These are phyloP conservation scores for Phytopythium aichiense DNA, from an alignment of 352 stramenopile species.

Conservation along the genomic window DNA sequence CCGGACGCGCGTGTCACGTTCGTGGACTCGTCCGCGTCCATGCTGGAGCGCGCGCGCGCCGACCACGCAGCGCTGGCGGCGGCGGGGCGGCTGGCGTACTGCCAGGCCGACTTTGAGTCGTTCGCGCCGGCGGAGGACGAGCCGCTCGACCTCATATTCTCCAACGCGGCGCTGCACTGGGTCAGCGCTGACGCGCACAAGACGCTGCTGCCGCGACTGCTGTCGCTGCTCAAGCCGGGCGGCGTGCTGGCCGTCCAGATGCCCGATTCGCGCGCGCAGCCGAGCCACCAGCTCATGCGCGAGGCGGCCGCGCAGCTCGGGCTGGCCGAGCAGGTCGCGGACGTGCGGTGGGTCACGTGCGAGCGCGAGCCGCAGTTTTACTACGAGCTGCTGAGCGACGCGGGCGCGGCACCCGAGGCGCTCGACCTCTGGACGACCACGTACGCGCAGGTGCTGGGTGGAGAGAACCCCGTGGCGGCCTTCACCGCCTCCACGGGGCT, in stretches of 20 bases:
- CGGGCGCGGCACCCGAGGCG: slow-evolving; percentile 10
- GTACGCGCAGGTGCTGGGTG: slow-evolving; percentile 59
- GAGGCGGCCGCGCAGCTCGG: slow-evolving; percentile 42
- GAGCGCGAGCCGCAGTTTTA: slow-evolving; percentile 60
- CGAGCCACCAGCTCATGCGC: slow-evolving; percentile 58
- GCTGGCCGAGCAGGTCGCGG: slow-evolving; percentile 26
- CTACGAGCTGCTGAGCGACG: slow-evolving; percentile 55
- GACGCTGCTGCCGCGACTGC: slow-evolving; percentile 40
- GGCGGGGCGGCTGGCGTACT: slow-evolving; percentile 28
- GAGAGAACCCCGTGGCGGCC: slow-evolving; percentile 63
- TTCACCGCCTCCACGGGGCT: slow-evolving; percentile 62
- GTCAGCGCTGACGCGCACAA: slow-evolving; percentile 44
- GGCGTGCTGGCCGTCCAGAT: slow-evolving; percentile 71
- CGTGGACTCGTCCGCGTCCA: slow-evolving; percentile 56
- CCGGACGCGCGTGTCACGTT: slow-evolving; percentile 44
- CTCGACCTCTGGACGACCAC: slow-evolving; percentile 66
- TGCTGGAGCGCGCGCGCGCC: slow-evolving; percentile 40
- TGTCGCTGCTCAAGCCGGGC: slow-evolving; percentile 60
- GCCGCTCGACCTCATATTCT: slow-evolving; percentile 66
- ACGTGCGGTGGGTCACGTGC: slow-evolving; percentile 66
- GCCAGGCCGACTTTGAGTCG: slow-evolving; percentile 51
- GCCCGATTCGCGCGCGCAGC: slow-evolving; percentile 52
- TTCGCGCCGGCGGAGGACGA: slow-evolving; percentile 21
- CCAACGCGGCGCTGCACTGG: slow-evolving; percentile 72
- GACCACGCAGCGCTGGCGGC: slow-evolving; percentile 34